phyloP scores from a whole-genome alignment of 2,329 filamentous ascomycete species.

The Diaporthe ampelina region DNA sequence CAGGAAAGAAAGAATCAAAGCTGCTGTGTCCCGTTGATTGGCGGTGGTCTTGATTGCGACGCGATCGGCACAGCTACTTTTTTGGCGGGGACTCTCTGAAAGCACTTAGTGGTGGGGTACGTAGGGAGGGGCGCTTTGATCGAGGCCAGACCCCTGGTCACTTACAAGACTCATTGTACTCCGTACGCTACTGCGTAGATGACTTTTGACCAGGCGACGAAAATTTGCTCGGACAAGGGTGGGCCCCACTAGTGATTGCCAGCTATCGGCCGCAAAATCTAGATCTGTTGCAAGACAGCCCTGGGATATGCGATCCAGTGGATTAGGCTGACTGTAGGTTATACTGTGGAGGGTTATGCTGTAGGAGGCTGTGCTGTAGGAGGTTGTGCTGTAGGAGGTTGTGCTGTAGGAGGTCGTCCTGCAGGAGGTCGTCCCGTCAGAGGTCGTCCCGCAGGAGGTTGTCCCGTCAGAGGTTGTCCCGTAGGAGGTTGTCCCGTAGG shows the following conservation, averaged over 20 bases:
- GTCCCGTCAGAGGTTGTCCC: too few species aligned
- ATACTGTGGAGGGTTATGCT: too few species aligned
- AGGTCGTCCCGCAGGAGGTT: too few species aligned
- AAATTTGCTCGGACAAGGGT: conserved; percentile 2
- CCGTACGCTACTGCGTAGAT: not conserved
- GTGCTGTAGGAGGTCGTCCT: too few species aligned
- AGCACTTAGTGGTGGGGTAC: too few species aligned
- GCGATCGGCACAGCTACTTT: conserved; percentile 7
- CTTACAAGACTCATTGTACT: not conserved
- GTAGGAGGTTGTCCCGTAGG: too few species aligned
- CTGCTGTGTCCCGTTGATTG: not conserved
- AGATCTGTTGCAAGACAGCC: not conserved
- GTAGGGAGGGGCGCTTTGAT: conserved; percentile 7
- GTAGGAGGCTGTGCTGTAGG: too few species aligned
- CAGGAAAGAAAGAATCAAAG: not conserved
- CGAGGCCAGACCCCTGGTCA: conserved; percentile 5
- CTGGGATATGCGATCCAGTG: too few species aligned
- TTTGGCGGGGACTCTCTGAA: too few species aligned
- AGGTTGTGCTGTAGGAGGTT: too few species aligned
- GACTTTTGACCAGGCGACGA: not conserved
- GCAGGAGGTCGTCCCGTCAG: too few species aligned
- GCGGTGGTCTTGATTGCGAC: not conserved
- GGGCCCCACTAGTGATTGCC: not conserved
- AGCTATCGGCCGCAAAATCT: not conserved
- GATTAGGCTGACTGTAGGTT: too few species aligned